Conservation (phyloP, 768 basidiomycete species). For the Mycena alexandri region DNA sequence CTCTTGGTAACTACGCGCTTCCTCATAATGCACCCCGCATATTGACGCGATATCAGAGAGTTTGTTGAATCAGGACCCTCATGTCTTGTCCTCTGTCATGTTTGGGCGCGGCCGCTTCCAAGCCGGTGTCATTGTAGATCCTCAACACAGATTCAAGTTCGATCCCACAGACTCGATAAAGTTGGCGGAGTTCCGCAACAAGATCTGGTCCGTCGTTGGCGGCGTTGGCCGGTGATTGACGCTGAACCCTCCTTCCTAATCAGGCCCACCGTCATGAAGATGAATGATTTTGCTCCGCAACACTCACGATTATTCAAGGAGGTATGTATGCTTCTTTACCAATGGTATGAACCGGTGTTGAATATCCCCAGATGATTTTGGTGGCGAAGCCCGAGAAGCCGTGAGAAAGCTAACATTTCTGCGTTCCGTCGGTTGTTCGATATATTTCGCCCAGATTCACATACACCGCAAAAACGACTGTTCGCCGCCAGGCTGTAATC, state of each 20-base stretch:
- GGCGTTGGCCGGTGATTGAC: no score
- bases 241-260: no score
- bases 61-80: slow-evolving; percentile 48
- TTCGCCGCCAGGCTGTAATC: slow-evolving; percentile 51
- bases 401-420: neutral
- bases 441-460: slow-evolving; percentile 38
- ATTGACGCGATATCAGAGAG: slow-evolving; percentile 43
- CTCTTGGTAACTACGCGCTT: slow-evolving; percentile 42
- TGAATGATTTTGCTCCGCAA: slow-evolving; percentile 53
- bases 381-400: slow-evolving; percentile 50
- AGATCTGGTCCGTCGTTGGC: slow-evolving; percentile 40
- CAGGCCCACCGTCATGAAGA: slow-evolving; percentile 52
- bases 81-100: slow-evolving; percentile 46
- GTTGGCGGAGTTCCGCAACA: slow-evolving; percentile 38
- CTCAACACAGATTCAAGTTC: slow-evolving; percentile 36
- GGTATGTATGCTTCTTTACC: slow-evolving; percentile 34
- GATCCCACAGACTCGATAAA: slow-evolving; percentile 40
- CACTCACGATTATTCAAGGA: slow-evolving; percentile 59
- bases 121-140: slow-evolving; percentile 52
- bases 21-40: no score
- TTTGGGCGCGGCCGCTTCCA: slow-evolving; percentile 52
- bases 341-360: neutral
- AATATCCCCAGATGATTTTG: slow-evolving; percentile 51
- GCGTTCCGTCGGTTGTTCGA: neutral
- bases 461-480: slow-evolving; percentile 53